These are phyloP conservation scores for Aspergillus novofumigatus DNA, from an alignment of 2,329 filamentous ascomycete species.

Conservation along the genomic window DNA sequence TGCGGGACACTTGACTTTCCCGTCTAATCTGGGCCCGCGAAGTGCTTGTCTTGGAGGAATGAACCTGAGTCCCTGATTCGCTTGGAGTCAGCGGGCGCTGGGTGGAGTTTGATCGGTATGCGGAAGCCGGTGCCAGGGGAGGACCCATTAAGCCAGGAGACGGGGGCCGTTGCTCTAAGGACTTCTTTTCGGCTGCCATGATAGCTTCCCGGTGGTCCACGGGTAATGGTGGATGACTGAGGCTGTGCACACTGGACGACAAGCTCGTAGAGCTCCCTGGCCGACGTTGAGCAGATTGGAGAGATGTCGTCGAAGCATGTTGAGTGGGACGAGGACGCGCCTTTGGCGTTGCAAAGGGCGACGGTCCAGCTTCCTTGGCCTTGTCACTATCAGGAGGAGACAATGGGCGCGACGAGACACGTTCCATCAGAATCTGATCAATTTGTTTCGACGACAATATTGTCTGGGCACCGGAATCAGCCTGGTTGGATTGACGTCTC, in stretches of 20 bases:
- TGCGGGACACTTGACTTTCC: constrained; percentile 51
- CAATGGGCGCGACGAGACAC: constrained; percentile 34
- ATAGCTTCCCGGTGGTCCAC: constrained; percentile 79
- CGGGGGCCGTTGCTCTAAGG: constrained; percentile 43
- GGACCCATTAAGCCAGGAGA: constrained; percentile 67
- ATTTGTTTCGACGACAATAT: constrained; percentile 76
- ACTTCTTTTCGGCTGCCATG: constrained; percentile 66
- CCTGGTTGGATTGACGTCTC: constrained; percentile 40
- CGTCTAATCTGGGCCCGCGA: constrained; percentile 55
- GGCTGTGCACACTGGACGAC: constrained; percentile 44
- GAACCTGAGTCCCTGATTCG: constrained; percentile 44
- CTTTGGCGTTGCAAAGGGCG: constrained; percentile 37
- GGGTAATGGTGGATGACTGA: constrained; percentile 68
- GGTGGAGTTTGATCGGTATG: constrained; percentile 50
- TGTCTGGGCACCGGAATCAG: constrained; percentile 77
- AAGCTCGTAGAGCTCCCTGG: constrained; percentile 72
- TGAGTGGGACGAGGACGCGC: constrained; percentile 26
- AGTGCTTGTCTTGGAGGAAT: constrained; percentile 47
- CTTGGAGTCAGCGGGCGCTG: constrained; percentile 60
- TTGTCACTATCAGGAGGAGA: constrained; percentile 33
- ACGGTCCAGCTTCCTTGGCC: constrained; percentile 25
- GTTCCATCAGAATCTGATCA: constrained; percentile 66
- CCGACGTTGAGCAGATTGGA: constrained; percentile 45
- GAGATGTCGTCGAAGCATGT: constrained; percentile 29
- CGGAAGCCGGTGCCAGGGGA: constrained; percentile 76